These are phyloP conservation scores for Populus pruinosa DNA, from an alignment of 345 rosid species.

Conservation along the genomic window DNA sequence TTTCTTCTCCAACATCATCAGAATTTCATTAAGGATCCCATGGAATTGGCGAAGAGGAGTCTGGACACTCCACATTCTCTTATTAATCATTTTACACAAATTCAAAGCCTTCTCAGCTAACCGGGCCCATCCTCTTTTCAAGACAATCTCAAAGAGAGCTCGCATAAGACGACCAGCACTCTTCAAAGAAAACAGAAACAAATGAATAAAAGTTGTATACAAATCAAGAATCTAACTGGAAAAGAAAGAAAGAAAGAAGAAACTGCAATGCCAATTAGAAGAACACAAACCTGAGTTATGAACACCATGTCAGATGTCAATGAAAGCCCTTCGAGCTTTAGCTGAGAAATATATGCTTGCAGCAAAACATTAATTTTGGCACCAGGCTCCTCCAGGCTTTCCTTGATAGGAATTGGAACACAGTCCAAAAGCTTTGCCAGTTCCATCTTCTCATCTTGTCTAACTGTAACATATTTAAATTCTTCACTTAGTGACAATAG, in stretches of 20 bases:
- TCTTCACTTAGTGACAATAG: constrained; percentile 89
- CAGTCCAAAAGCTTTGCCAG: constrained; percentile 87
- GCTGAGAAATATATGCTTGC: constrained; percentile 92
- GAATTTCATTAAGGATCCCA: constrained; percentile 75
- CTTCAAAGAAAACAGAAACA: constrained; percentile 26
- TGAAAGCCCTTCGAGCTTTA: constrained; percentile 95
- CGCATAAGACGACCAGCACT: constrained; percentile 94
- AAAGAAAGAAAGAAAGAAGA: background rate
- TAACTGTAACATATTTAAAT: constrained; percentile 87
- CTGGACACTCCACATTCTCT: constrained; percentile 98
- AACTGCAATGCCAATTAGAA: background rate
- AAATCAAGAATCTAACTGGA: background rate
- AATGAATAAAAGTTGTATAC: background rate
- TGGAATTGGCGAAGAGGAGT: constrained; percentile 86
- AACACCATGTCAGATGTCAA: constrained; percentile 91
- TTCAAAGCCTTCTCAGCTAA: constrained; percentile 87
- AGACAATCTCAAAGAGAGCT: constrained; percentile 87
- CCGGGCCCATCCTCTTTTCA: constrained; percentile 96
- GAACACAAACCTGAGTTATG: constrained; percentile 71
- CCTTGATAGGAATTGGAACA: constrained; percentile 95
- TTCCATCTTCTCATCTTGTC: constrained; percentile 99
- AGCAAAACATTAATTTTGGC: constrained; percentile 93
- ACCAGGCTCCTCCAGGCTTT: constrained; percentile 91
- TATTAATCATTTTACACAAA: constrained; percentile 86
- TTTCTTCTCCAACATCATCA: constrained; percentile 89